These are phyloP conservation scores for Chytriomyces confervae DNA, from an alignment of 192 early-diverging fungal species.

Conservation along the genomic window DNA sequence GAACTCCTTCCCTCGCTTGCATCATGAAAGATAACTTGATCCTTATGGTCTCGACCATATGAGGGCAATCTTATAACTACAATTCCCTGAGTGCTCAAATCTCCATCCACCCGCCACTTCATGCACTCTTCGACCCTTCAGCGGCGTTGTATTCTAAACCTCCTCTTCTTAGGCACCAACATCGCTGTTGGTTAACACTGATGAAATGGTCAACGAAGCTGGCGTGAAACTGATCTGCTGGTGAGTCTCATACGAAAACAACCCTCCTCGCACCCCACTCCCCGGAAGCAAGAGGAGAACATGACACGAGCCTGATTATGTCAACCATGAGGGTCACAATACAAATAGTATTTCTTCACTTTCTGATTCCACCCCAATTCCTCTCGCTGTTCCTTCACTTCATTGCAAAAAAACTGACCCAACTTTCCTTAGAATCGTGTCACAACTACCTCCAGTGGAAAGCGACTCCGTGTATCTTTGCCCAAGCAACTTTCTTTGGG, in stretches of 20 bases:
- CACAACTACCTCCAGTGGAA: no score
- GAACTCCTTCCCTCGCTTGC: no score
- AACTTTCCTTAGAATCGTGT: no score
- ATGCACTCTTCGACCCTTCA: not conserved
- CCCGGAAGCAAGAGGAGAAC: constrained; percentile 15
- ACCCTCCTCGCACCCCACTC: no score
- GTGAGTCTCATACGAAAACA: no score
- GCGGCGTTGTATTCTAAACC: not conserved
- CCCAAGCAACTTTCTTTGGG: no score
- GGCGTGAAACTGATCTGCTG: no score
- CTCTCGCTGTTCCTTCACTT: not conserved
- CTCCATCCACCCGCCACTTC: not conserved
- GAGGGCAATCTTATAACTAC: constrained; percentile 6
- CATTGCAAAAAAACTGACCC: not conserved
- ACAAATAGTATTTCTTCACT: constrained; percentile 25
- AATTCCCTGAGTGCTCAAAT: constrained; percentile 17
- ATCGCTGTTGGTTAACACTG: no score
- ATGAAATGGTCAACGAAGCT: no score
- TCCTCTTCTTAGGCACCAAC: not conserved
- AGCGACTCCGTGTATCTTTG: no score
- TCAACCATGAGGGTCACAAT: constrained; percentile 31
- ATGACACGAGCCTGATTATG: constrained; percentile 18
- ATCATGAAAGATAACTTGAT: not conserved
- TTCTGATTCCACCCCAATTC: constrained; percentile 9
- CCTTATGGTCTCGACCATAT: not conserved